A percentile compares a stretch with the other conserved stretches of the same genome.
Evolutionary conservation across 345 rosid species (phyloP).

Genomic region (Lepidium africanum): DNA sequence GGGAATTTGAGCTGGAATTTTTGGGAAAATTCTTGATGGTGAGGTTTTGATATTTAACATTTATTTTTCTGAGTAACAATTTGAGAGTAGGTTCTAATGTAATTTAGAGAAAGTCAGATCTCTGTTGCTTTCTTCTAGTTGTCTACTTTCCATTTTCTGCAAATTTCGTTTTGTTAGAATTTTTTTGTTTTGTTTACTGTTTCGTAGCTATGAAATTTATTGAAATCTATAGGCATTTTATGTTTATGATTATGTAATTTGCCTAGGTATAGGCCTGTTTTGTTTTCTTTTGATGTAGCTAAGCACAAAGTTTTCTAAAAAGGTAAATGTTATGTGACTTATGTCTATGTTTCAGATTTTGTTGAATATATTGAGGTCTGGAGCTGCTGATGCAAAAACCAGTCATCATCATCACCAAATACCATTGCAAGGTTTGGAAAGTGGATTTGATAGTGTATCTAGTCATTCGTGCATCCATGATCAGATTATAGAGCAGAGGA

Average conservation of each 20-base stretch:
- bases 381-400: conserved; percentile 35
- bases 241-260: neutral
- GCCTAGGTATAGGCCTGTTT: neutral
- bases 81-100: neutral
- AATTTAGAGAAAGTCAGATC: conserved; percentile 7
- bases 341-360: conserved; percentile 43
- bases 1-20: conserved; percentile 12
- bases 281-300: neutral
- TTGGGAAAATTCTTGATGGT: neutral
- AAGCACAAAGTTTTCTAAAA: neutral
- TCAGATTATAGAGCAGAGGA: conserved; percentile 83
- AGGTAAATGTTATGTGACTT: neutral
- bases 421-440: conserved; percentile 34
- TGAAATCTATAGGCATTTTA: neutral
- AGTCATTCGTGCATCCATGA: conserved; percentile 96
- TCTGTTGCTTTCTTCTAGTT: neutral
- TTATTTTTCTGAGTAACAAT: neutral
- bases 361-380: conserved; percentile 44
- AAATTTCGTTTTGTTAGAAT: neutral
- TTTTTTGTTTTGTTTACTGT: neutral
- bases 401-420: conserved; percentile 29
- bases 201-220: neutral
- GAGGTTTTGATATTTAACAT: neutral
- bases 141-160: conserved; percentile 11
- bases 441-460: conserved; percentile 36